Evolutionary conservation across 176 grass and related monocot species (phyloP), one percentile per base, ranked within the genome.

Genomic region (Carex scoparia): DNA sequence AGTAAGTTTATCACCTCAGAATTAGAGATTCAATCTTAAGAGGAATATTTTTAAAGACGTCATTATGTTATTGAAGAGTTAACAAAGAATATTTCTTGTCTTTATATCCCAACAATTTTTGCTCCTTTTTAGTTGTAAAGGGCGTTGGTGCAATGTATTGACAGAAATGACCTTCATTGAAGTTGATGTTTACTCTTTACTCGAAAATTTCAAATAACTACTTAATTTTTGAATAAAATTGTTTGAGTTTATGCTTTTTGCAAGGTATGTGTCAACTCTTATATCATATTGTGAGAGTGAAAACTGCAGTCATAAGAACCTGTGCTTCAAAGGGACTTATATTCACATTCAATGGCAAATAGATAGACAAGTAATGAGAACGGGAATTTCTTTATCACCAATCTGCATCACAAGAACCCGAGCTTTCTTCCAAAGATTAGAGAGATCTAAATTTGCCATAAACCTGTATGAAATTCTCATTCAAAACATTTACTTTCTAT

Each of bases 1-100:
- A 33, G 95, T 98, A 93, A 32, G 54, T 76, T 54, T 37, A 14
- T 87, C 44, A 59, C 51, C 74, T 78, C 13, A 57, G 12, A 30
- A 56, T 31, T 57, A 15, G 11, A 76, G 11, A 28, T 77, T 77
- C 1, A 27, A 77, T 77, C 7, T 77, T 77, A 30, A 77, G 10
- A 55, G 49, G 23, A 5, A 55, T 55, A 56, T 77, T 77, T 53
- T 10, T 27, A 77, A 8, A 55, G 48, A 30, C 1, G 49, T 3
- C 12, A 49, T 7, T 42, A n/a, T 77, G 18, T 57, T 13, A 77
- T 77, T 32, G 48, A 3, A 78, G 51, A 33, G 5, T 78, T 33
- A 3, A 2, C 3, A 1, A 78, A 32, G 4, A 57, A 33, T 4
- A 8, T 2, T 57, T 78, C 12, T 57, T 14, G 1, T 78, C 51